A percentile compares a stretch with the other conserved stretches of the same genome.
Evolutionary conservation across 495 filamentous ascomycete species (phyloP).

Genomic region (Pseudomonodictys pantanalensis): DNA sequence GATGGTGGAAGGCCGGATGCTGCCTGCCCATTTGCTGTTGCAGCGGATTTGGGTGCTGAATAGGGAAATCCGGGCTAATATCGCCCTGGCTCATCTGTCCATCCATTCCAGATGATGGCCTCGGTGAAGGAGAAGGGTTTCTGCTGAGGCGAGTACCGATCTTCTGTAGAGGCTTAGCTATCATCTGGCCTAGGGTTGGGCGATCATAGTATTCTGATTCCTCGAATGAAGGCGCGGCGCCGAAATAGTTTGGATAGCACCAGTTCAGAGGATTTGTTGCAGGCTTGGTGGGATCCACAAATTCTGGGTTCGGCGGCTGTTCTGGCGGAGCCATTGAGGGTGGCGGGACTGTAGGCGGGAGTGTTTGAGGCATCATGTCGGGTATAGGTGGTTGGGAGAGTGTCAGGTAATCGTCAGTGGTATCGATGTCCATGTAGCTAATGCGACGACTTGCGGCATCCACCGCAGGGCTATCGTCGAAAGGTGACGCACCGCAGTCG

Average conservation of each 20-base stretch:
- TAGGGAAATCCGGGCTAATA: constrained; percentile 5
- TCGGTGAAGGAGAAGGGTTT: constrained; percentile 2
- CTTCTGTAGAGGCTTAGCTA: constrained; percentile 18
- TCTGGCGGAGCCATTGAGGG: neutral
- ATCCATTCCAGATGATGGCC: constrained; percentile 8
- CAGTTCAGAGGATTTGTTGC: constrained; percentile 15
- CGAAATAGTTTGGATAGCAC: constrained; percentile 29
- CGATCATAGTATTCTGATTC: constrained; percentile 26
- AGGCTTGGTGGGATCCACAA: constrained; percentile 16
- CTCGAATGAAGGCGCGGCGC: constrained; percentile 21
- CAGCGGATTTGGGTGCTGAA: neutral
- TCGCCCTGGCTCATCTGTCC: neutral
- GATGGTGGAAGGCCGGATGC: constrained; percentile 9
- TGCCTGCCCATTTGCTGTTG: constrained; percentile 3
- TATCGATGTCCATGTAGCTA: constrained; percentile 31
- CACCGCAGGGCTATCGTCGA: constrained; percentile 1
- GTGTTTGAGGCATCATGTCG: neutral
- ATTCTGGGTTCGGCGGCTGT: constrained; percentile 5
- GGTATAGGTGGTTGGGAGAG: constrained; percentile 14
- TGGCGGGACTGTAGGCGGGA: neutral
- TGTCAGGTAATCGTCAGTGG: constrained; percentile 12
- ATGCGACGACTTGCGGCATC: constrained; percentile 20
- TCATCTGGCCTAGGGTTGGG: constrained; percentile 12
- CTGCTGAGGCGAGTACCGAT: constrained; percentile 12
- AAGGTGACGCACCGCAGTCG: neutral